These are phyloP conservation scores for Endocladia muricata DNA, from an alignment of 31 red algal species.

Conservation along the genomic window DNA sequence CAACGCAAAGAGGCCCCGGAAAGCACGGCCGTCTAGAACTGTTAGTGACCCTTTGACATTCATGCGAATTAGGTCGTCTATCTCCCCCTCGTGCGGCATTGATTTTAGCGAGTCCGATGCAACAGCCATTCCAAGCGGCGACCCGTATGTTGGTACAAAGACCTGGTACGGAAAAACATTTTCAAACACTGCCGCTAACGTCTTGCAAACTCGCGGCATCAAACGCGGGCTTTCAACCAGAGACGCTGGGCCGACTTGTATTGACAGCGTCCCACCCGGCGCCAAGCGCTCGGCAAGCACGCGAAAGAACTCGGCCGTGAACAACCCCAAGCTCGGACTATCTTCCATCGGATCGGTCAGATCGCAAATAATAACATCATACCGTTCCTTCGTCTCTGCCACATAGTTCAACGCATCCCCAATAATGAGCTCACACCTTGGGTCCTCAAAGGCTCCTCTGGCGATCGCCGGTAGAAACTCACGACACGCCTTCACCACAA, in stretches of 20 bases:
- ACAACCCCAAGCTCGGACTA: conserved; percentile 70
- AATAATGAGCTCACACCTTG: conserved; percentile 41
- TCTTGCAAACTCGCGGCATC: conserved; percentile 64
- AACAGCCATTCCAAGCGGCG: conserved; percentile 71
- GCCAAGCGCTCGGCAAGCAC: conserved; percentile 42
- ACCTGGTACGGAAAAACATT: conserved; percentile 57
- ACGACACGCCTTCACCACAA: conserved; percentile 68
- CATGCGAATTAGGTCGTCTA: conserved; percentile 8
- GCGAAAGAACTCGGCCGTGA: conserved; percentile 80
- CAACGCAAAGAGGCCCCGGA: conserved; percentile 48
- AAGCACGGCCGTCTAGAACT: conserved; percentile 40
- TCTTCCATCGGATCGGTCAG: conserved; percentile 92
- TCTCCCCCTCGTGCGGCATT: not conserved
- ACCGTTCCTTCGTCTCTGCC: conserved; percentile 20
- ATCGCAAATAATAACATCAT: conserved; percentile 93
- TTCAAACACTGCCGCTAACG: conserved; percentile 60
- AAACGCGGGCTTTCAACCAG: conserved; percentile 62
- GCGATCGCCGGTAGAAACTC: conserved; percentile 61
- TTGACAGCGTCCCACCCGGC: conserved; percentile 55
- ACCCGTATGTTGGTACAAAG: conserved; percentile 80
- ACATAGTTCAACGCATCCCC: conserved; percentile 79
- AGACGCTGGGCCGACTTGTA: conserved; percentile 77
- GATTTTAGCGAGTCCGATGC: conserved; percentile 16
- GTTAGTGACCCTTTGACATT: conserved; percentile 23
- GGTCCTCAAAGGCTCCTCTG: conserved; percentile 68